phyloP scores from a whole-genome alignment of 768 basidiomycete genomes.

The Strobilomyces echinocephalus region DNA sequence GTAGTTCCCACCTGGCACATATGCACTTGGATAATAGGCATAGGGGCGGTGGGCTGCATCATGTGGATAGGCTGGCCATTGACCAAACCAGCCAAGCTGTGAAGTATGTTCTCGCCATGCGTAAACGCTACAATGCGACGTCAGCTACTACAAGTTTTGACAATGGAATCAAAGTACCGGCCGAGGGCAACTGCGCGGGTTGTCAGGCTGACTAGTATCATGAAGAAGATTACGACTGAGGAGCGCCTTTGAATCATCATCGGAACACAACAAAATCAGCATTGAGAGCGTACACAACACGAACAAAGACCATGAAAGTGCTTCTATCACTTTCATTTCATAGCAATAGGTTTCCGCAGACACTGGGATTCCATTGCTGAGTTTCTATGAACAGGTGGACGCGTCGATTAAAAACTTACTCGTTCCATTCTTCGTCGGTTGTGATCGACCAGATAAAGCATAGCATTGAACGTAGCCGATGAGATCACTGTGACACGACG shows the following conservation, averaged over 20 bases:
- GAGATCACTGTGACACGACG: slow-evolving; percentile 49
- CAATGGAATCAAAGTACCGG: slow-evolving; percentile 17
- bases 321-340: slow-evolving; percentile 75
- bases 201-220: slow-evolving; percentile 54
- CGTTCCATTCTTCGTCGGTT: slow-evolving; percentile 47
- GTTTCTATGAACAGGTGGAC: neutral
- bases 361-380: slow-evolving; percentile 37
- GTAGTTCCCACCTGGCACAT: slow-evolving; percentile 31
- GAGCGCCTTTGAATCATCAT: neutral
- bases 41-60: slow-evolving; percentile 21
- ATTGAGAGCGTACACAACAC: slow-evolving; percentile 37
- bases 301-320: slow-evolving; percentile 75
- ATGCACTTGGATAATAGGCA: slow-evolving; percentile 28
- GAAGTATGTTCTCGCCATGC: slow-evolving; percentile 34
- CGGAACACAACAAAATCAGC: slow-evolving; percentile 1
- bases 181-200: slow-evolving; percentile 32
- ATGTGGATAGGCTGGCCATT: slow-evolving; percentile 54
- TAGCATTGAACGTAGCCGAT: slow-evolving; percentile 64
- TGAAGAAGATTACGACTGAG: slow-evolving; percentile 45
- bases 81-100: slow-evolving; percentile 76
- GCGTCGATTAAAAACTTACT: slow-evolving; percentile 37
- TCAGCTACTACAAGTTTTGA: neutral
- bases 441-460: slow-evolving; percentile 37
- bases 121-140: slow-evolving; percentile 13
- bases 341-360: slow-evolving; percentile 58